Evolutionary conservation across 805 yeast genomes (phyloP), one percentile per base, ranked within the genome.

Genomic region (Candida boleticola): DNA sequence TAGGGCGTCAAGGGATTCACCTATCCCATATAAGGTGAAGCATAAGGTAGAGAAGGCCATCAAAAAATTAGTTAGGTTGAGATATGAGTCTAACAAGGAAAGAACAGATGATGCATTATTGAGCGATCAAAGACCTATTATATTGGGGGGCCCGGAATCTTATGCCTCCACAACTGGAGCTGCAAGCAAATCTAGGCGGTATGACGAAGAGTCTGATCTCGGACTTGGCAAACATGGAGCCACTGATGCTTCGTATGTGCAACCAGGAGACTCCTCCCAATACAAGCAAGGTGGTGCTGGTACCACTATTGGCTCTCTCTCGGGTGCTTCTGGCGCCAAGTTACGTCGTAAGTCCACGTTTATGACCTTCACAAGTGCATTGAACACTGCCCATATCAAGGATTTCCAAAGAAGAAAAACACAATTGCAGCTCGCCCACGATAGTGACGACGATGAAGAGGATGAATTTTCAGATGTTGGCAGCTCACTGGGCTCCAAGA

Each of bases 1-100:
- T 62, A 76, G 95, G 49, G 98, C 97, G 0, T 83, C 95, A 7
- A 79, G 95, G 44, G 97, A 92, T 46, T 69, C 88, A 7, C 87
- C 92, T 2, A 65, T 92, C 41, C 99, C 99, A 0, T 92, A 89
- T 48, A 77, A 80, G 2, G 59, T 69, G 1, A 48, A 64, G 3
- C 11, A 42, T 1, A 57, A 52, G 36, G 73, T 77, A 3, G 71
- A 58, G 34, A 55, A 39, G 14, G 71, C 68, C 17, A 64, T 63
- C 39, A 63, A 64, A 36, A 60, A 57, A 37, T 52, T 71, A 44
- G 73, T 66, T 5, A 53, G 54, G n/a, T 51, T 66, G 42, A 57
- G 59, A 37, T 68, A 67, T 45, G 35, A 39, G 21, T 40, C 38
- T 10, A 29, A 38, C 31, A 36, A 16, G n/a, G 39, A 17, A 10